Conservation (phyloP, 768 basidiomycete species). For the Lactifluus subvellereus region DNA sequence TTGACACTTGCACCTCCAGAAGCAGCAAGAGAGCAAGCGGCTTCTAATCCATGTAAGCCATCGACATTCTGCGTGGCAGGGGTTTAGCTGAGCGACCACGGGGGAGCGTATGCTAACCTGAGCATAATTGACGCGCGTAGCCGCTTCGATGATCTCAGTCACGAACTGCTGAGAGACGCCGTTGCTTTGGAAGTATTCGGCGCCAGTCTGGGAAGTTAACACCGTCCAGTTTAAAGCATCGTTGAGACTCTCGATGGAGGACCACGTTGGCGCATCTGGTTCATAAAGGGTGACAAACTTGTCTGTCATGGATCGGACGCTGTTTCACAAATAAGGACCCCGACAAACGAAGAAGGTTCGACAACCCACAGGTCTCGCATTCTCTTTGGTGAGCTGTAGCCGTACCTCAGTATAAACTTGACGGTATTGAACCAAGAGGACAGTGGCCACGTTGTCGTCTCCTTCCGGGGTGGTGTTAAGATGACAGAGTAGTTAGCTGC, state of each 20-base stretch:
- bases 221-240: constrained; percentile 26
- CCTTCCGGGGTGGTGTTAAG: not conserved
- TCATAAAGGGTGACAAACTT: constrained; percentile 52
- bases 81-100: not conserved
- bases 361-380: constrained; percentile 12
- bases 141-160: constrained; percentile 66
- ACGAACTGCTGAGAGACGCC: constrained; percentile 54
- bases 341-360: not conserved
- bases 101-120: constrained; percentile 39
- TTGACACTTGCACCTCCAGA: constrained; percentile 55
- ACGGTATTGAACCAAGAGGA: constrained; percentile 12
- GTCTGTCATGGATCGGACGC: constrained; percentile 48
- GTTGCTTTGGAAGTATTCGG: constrained; percentile 47
- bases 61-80: constrained; percentile 47
- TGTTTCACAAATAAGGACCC: constrained; percentile 25
- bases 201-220: constrained; percentile 44
- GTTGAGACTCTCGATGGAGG: constrained; percentile 38
- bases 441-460: not conserved
- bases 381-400: constrained; percentile 11
- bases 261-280: constrained; percentile 50
- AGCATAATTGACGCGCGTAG: constrained; percentile 76
- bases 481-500: not conserved
- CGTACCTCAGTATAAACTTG: constrained; percentile 19
- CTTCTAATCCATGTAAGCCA: constrained; percentile 72
- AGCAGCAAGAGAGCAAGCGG: constrained; percentile 65